These are phyloP conservation scores for Arthrobotrys sphaeroides DNA, from an alignment of 2,329 filamentous ascomycete species.

Conservation along the genomic window DNA sequence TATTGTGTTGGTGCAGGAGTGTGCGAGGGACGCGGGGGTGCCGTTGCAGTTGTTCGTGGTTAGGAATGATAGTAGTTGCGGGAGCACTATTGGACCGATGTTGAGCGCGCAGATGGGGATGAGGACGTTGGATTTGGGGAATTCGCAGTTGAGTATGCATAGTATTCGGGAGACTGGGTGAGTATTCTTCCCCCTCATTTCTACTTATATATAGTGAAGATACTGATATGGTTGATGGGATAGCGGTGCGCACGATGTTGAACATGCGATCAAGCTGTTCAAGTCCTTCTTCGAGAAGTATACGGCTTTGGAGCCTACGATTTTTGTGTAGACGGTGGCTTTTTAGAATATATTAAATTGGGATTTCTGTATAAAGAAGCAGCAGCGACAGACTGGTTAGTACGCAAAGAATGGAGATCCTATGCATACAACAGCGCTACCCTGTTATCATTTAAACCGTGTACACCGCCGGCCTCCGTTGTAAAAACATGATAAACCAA, in stretches of 20 bases:
- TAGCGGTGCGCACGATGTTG: constrained; percentile 83
- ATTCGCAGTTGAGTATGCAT: constrained; percentile 96
- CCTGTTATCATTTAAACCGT: too few species aligned
- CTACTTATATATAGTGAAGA: background rate
- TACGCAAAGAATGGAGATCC: background rate
- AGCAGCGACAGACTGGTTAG: background rate
- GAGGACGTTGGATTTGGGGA: constrained; percentile 89
- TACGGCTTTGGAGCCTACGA: constrained; percentile 80
- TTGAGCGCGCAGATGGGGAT: constrained; percentile 85
- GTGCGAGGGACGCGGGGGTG: constrained; percentile 76
- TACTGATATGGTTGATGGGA: background rate
- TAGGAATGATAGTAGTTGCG: constrained; percentile 91
- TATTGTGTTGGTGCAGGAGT: constrained; percentile 90
- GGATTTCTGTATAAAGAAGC: constrained; percentile 6
- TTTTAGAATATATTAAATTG: too few species aligned
- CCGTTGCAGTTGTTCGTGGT: constrained; percentile 96
- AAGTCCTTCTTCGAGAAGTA: constrained; percentile 86
- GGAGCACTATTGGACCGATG: constrained; percentile 98
- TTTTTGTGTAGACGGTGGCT: constrained; percentile 68
- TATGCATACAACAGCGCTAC: background rate
- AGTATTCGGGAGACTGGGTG: constrained; percentile 85
- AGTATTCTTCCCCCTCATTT: constrained; percentile 23
- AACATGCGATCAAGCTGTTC: constrained; percentile 85
- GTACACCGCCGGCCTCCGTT: too few species aligned
- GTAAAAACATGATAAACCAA: too few species aligned